Evolutionary conservation across 352 stramenopile genomes (phyloP).

Genomic region (Thalassiosira exigua): DNA sequence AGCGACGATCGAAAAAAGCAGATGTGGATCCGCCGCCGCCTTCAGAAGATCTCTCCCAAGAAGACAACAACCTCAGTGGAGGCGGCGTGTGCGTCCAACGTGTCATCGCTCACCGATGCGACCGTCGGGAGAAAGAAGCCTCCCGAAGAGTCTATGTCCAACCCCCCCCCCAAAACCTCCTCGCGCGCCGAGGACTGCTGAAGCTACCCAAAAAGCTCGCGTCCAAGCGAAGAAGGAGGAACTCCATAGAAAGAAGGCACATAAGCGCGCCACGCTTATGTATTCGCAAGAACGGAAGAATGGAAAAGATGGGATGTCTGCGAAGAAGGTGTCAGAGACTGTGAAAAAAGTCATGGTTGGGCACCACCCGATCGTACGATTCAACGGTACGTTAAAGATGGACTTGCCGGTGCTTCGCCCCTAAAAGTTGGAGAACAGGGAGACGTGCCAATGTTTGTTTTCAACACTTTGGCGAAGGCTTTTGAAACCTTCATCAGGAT

Average conservation of each 20-base stretch:
- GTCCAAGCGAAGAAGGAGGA: not conserved
- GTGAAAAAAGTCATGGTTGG: not conserved
- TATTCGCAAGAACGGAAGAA: conserved; percentile 14
- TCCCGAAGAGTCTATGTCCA: not conserved
- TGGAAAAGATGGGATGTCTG: conserved; percentile 12
- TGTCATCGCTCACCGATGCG: no score
- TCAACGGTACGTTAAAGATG: conserved; percentile 1
- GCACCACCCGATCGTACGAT: conserved; percentile 7
- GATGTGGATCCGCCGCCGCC: not conserved
- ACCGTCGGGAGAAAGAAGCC: not conserved
- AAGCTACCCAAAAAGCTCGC: not conserved
- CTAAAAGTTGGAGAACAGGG: conserved; percentile 8
- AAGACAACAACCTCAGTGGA: not conserved
- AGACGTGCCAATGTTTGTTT: not conserved
- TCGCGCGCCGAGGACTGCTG: not conserved
- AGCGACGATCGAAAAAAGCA: not conserved
- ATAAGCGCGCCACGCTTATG: conserved; percentile 7
- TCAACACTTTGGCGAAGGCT: conserved; percentile 10
- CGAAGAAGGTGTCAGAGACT: not conserved
- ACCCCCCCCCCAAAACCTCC: not conserved
- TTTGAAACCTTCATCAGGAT: conserved; percentile 1
- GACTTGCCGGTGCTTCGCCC: conserved; percentile 5
- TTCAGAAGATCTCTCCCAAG: not conserved
- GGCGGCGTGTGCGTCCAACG: no score
- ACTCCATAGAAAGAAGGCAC: not conserved